Conservation (phyloP, 1,284 basidiomycete species). For the Bondarzewia mesenterica region DNA sequence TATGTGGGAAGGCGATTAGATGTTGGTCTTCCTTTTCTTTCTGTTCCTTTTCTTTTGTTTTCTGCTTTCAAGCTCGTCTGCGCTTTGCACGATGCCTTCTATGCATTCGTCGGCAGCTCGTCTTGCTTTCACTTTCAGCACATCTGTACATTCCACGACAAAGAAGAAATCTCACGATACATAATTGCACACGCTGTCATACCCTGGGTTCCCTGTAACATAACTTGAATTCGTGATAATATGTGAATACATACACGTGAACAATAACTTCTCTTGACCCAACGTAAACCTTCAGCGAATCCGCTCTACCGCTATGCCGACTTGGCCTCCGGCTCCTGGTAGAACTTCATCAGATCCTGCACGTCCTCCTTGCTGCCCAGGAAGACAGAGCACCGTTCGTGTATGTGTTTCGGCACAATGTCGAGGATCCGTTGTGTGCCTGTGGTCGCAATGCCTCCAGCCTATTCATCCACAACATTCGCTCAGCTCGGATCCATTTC, state of each 20-base stretch:
- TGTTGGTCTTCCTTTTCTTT: no score
- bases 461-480: constrained; percentile 36
- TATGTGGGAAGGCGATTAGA: not conserved
- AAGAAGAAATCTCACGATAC: no score
- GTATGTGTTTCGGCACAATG: constrained; percentile 82
- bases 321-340: constrained; percentile 23
- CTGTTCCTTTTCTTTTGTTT: no score
- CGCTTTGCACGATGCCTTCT: not conserved
- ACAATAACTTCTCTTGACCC: no score
- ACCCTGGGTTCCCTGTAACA: no score
- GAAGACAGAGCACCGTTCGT: constrained; percentile 92
- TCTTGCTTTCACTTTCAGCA: not conserved
- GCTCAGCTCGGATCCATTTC: not conserved
- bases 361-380: constrained; percentile 95
- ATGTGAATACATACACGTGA: not conserved
- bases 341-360: constrained; percentile 81
- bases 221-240: no score
- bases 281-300: no score
- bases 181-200: no score
- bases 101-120: not conserved
- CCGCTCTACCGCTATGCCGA: not conserved
- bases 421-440: constrained; percentile 91
- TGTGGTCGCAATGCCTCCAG: constrained; percentile 94
- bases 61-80: no score
- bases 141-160: no score